These are phyloP conservation scores for Hemisphaericaspora xylofermentans DNA, from an alignment of 1,139 yeast species.

Conservation along the genomic window DNA sequence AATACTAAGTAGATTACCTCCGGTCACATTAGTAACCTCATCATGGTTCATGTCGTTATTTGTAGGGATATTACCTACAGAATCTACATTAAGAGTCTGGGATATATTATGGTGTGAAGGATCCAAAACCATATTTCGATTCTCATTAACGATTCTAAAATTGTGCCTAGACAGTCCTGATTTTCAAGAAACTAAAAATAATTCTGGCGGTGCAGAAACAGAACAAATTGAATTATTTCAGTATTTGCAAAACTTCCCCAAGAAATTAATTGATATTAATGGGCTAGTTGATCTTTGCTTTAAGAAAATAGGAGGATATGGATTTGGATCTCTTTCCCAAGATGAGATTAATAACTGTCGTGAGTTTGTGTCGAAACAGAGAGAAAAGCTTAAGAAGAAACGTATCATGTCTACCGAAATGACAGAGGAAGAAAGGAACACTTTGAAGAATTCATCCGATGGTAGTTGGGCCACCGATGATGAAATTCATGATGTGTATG, in stretches of 20 bases:
- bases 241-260: slow-evolving; percentile 80
- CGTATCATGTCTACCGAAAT: slow-evolving; percentile 35
- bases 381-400: slow-evolving; percentile 45
- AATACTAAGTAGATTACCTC: slow-evolving; percentile 75
- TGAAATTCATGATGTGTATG: slow-evolving; percentile 47
- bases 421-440: slow-evolving; percentile 41
- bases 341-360: slow-evolving; percentile 78
- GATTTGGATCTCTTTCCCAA: slow-evolving; percentile 72
- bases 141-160: slow-evolving; percentile 80
- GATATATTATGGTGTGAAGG: slow-evolving; percentile 93
- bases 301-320: slow-evolving; percentile 66
- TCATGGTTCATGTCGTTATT: slow-evolving; percentile 98
- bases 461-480: slow-evolving; percentile 15
- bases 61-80: slow-evolving; percentile 85
- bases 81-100: slow-evolving; percentile 87
- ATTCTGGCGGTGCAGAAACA: slow-evolving; percentile 27
- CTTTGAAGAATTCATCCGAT: slow-evolving; percentile 22
- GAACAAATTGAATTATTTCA: slow-evolving; percentile 89
- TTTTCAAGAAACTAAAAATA: slow-evolving; percentile 25
- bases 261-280: slow-evolving; percentile 67
- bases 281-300: slow-evolving; percentile 70
- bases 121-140: slow-evolving; percentile 79
- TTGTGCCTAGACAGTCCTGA: slow-evolving; percentile 64
- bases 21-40: slow-evolving; percentile 88
- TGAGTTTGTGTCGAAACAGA: slow-evolving; percentile 67